These are phyloP conservation scores for Pilaira anomala DNA, from an alignment of 192 early-diverging fungal species.

Conservation along the genomic window DNA sequence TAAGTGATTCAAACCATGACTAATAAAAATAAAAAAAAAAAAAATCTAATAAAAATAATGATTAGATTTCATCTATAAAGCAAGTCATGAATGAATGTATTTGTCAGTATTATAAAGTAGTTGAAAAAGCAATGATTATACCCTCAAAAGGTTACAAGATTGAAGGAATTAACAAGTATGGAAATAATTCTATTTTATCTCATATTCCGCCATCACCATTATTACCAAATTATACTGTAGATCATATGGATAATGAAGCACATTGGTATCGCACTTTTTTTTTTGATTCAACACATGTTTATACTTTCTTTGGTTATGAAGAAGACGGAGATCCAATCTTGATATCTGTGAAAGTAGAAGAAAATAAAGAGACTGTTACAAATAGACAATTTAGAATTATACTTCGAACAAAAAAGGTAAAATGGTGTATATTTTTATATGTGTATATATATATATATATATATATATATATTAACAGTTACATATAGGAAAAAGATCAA, in stretches of 20 bases:
- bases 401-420: conserved; percentile 27
- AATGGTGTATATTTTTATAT: neutral
- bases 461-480: neutral
- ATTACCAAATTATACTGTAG: neutral
- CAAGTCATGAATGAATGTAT: conserved; percentile 30
- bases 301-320: conserved; percentile 27
- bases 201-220: neutral
- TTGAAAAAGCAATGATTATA: conserved; percentile 39
- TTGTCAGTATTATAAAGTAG: conserved; percentile 30
- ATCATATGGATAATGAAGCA: conserved; percentile 33
- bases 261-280: conserved; percentile 35
- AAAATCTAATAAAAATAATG: neutral
- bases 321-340: conserved; percentile 21
- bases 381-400: conserved; percentile 31
- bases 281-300: conserved; percentile 13
- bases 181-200: neutral
- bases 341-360: conserved; percentile 26
- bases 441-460: neutral
- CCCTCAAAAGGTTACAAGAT: conserved; percentile 38
- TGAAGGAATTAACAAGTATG: conserved; percentile 36
- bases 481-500: conserved; percentile 21
- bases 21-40: neutral
- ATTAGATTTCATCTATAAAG: conserved; percentile 18
- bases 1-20: conserved; percentile 14
- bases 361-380: neutral